A percentile compares a stretch with the other conserved stretches of the same genome.
Conservation (phyloP, 768 basidiomycete species). For the Suillus cothurnatus region DNA sequence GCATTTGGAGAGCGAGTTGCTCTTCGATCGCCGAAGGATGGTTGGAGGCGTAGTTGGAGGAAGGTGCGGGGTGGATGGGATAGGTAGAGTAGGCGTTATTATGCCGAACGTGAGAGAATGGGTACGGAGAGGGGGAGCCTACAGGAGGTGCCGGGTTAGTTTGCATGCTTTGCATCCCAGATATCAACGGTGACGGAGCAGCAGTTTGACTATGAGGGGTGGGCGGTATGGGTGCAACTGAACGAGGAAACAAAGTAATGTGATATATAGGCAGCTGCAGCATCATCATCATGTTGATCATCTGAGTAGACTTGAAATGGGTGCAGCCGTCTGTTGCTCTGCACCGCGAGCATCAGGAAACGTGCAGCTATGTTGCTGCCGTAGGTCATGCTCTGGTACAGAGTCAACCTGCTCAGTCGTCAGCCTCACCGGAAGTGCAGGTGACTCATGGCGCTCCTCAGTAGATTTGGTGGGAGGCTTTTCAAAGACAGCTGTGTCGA, state of each 20-base stretch:
- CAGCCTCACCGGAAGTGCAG: slow-evolving; percentile 12
- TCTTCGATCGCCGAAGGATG: slow-evolving; percentile 58
- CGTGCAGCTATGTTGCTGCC: slow-evolving; percentile 23
- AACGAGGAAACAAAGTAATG: slow-evolving; percentile 60
- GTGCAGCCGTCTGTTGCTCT: slow-evolving; percentile 37
- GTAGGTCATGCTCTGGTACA: slow-evolving; percentile 21
- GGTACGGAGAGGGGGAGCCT: slow-evolving; percentile 81
- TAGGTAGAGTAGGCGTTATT: slow-evolving; percentile 42
- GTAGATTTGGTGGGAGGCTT: slow-evolving; percentile 33
- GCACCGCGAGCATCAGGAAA: slow-evolving; percentile 21
- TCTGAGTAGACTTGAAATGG: slow-evolving; percentile 50
- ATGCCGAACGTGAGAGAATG: slow-evolving; percentile 72
- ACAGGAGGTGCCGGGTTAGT: slow-evolving; percentile 56
- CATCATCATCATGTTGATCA: slow-evolving; percentile 65
- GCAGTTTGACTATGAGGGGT: slow-evolving; percentile 78
- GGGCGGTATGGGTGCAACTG: slow-evolving; percentile 77
- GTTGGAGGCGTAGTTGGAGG: slow-evolving; percentile 42
- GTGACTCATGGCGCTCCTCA: slow-evolving; percentile 33
- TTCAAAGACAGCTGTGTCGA: slow-evolving; percentile 61
- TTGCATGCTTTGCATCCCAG: slow-evolving; percentile 51
- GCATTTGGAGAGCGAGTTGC: slow-evolving; percentile 76
- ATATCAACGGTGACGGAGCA: slow-evolving; percentile 67
- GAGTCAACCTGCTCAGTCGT: slow-evolving; percentile 20
- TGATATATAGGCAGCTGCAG: slow-evolving; percentile 60
- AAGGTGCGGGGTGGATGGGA: slow-evolving; percentile 44